phyloP scores from a whole-genome alignment of 371 early-diverging fungal genomes.

The Umbelopsis sp. region DNA sequence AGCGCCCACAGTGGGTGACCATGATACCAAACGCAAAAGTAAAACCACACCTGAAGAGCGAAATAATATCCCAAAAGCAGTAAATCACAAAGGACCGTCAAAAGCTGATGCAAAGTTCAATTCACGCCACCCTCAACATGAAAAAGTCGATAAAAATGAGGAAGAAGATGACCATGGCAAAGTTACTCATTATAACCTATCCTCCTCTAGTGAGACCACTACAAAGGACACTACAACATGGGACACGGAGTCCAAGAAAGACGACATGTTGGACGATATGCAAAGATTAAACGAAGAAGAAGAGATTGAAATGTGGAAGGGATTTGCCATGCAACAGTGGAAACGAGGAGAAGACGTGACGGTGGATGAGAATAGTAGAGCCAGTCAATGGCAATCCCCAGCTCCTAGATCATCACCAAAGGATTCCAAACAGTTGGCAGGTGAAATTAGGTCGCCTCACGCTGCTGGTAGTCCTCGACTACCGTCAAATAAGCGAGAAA shows the following conservation, averaged over 20 bases:
- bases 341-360: not conserved
- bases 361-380: not conserved
- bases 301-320: constrained; percentile 14
- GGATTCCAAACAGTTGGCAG: not conserved
- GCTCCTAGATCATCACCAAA: not conserved
- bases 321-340: constrained; percentile 5
- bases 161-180: not conserved
- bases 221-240: not conserved
- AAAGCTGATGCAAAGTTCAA: not conserved
- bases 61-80: no score
- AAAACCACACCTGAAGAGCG: no score
- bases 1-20: not conserved
- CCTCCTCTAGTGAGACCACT: not conserved
- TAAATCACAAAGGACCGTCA: no score
- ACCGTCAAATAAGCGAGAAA: not conserved
- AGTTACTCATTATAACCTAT: not conserved
- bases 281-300: not conserved
- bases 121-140: no score
- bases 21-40: not conserved
- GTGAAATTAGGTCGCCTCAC: not conserved
- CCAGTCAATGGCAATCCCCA: not conserved
- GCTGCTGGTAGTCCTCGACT: not conserved
- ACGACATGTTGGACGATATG: not conserved
- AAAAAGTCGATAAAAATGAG: not conserved
- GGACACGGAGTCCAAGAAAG: not conserved